Evolutionary conservation across 441 rosid species (phyloP), one percentile per base, ranked within the genome.

Genomic region (Populus tomentosa): DNA sequence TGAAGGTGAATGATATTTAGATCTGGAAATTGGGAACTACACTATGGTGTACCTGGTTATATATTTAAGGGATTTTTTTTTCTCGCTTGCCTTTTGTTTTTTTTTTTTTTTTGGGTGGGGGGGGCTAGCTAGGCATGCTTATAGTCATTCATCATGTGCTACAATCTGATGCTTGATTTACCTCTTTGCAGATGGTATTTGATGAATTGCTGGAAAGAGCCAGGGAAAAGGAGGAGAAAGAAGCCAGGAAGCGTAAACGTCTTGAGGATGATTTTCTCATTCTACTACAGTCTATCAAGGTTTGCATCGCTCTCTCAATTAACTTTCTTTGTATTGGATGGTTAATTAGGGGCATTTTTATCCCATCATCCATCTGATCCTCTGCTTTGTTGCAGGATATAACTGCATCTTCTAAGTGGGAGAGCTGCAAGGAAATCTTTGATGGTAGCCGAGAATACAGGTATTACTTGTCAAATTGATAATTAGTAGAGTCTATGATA

Each of bases 221-320:
- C 69, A 92, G 86, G 87, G 98, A 96, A 82, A 96, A 96, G 87
- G 98, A 96, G 85, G 98, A 93, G 85, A 96, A 94, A 84, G 99
- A 94, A 82, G 92, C 95, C 70, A 94, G 89, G 87, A 94, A 89
- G 85, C 91, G 91, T 76, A 95, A 92, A 80, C 96, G 94, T 78
- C 85, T 91, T 76, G 92, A 88, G 13, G 99, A 96, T 79, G 97
- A 94, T 76, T 94, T 96, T 83, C 85, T 88, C 3, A 84, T 80
- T 77, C 82, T 94, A 28, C 81, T 96, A 76, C 90, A 80, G 75
- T 79, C 96, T 24, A 80, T 80, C 36, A 94, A 96, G 98, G 99
- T 94, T 70, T 8, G 28, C 20, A 61, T 70, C 23, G 30, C 30
- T 14, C 56, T 46, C 56, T 14, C 18, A 46, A 46, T 46, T 46